Evolutionary conservation across 2,329 filamentous ascomycete genomes (phyloP).

Genomic region (Cryphonectria nitschkei): DNA sequence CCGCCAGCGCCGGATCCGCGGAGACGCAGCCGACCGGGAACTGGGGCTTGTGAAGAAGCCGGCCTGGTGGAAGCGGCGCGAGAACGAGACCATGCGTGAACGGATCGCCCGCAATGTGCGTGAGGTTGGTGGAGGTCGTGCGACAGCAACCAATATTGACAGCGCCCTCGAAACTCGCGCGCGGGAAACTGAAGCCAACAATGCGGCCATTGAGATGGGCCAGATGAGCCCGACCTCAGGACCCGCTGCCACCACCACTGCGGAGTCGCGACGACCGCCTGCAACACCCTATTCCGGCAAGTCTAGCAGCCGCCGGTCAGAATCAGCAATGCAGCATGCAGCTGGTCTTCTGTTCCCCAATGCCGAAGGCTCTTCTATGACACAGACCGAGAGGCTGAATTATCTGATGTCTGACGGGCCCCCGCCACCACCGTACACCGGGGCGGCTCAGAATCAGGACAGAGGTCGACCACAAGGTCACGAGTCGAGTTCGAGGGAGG

Average conservation of each 20-base stretch:
- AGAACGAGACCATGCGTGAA: slow-evolving; percentile 51
- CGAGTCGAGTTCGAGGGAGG: slow-evolving; percentile 2
- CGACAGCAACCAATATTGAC: slow-evolving; percentile 48
- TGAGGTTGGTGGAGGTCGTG: slow-evolving; percentile 55
- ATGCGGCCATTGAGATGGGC: slow-evolving; percentile 35
- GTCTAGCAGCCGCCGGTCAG: slow-evolving; percentile 49
- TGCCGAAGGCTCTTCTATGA: slow-evolving; percentile 31
- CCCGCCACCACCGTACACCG: slow-evolving; percentile 47
- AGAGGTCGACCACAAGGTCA: slow-evolving; percentile 34
- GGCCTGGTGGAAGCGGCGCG: slow-evolving; percentile 64
- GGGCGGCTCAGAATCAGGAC: slow-evolving; percentile 30
- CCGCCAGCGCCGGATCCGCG: slow-evolving; percentile 62
- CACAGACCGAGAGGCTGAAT: slow-evolving; percentile 35
- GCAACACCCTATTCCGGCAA: slow-evolving; percentile 45
- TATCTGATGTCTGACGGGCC: slow-evolving; percentile 50
- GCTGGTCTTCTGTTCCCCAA: slow-evolving; percentile 55
- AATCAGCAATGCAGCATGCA: slow-evolving; percentile 48
- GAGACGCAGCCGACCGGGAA: slow-evolving; percentile 58
- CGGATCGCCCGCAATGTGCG: slow-evolving; percentile 58
- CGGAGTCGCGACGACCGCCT: slow-evolving; percentile 27
- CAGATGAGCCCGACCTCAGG: slow-evolving; percentile 34
- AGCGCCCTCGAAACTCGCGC: slow-evolving; percentile 33
- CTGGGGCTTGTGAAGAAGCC: slow-evolving; percentile 65
- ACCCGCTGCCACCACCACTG: too few species aligned
- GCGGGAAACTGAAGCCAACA: slow-evolving; percentile 10